These are phyloP conservation scores for Mycosphaerelloides madeirae DNA, from an alignment of 2,329 filamentous ascomycete species.

Conservation along the genomic window DNA sequence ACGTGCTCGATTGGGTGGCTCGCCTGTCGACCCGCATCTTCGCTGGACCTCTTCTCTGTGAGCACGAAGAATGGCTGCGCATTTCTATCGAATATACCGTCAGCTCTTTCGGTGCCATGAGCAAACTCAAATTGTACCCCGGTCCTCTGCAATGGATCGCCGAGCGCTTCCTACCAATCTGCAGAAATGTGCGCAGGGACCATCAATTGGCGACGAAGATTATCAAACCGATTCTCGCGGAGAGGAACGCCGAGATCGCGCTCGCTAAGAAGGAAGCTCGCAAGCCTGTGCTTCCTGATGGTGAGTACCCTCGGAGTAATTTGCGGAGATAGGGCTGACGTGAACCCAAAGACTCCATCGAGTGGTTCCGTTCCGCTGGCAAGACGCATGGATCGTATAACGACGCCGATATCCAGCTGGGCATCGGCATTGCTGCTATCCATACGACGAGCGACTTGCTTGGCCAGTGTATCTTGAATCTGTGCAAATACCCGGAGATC, in stretches of 20 bases:
- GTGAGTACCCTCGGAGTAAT: too few relatives aligned
- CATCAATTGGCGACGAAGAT: slow-evolving; percentile 31
- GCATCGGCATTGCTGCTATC: slow-evolving; percentile 22
- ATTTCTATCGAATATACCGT: slow-evolving; percentile 35
- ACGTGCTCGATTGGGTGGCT: slow-evolving; percentile 33
- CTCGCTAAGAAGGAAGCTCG: slow-evolving; percentile 1
- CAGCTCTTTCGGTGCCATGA: slow-evolving; percentile 31
- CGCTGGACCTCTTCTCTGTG: slow-evolving; percentile 34
- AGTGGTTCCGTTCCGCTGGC: slow-evolving; percentile 25
- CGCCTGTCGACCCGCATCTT: slow-evolving; percentile 41
- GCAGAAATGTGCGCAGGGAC: slow-evolving; percentile 29
- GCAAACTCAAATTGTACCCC: slow-evolving; percentile 34
- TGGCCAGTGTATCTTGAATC: slow-evolving; percentile 19
- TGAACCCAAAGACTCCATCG: slow-evolving; percentile 22
- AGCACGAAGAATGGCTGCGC: slow-evolving; percentile 38
- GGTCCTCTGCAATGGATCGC: slow-evolving; percentile 32
- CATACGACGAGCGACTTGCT: slow-evolving; percentile 28
- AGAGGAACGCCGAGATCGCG: slow-evolving; percentile 6
- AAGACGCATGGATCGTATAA: slow-evolving; percentile 14
- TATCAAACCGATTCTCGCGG: slow-evolving; percentile 28
- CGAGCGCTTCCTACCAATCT: slow-evolving; percentile 33
- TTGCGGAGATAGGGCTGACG: too few relatives aligned
- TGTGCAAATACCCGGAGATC: slow-evolving; percentile 24
- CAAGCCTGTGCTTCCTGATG: slow-evolving; percentile 15
- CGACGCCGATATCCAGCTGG: slow-evolving; percentile 18